A percentile compares a stretch with the other conserved stretches of the same genome.
These are phyloP conservation scores for Aureobasidium vineae DNA, from an alignment of 2,329 filamentous ascomycete species.

Conservation along the genomic window DNA sequence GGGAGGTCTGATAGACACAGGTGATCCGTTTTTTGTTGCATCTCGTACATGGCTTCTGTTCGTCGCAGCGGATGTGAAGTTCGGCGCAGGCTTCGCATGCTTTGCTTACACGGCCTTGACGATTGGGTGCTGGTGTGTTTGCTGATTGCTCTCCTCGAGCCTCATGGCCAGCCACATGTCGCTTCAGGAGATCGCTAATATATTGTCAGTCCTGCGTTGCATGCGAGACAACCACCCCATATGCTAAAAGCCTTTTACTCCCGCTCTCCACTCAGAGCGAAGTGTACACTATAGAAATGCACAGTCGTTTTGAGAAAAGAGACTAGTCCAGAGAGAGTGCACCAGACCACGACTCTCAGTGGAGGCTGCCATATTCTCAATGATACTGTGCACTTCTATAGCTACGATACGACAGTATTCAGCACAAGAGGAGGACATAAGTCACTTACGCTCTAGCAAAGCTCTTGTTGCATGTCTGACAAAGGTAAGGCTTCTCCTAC, in stretches of 20 bases:
- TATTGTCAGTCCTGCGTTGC: not conserved
- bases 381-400: not conserved
- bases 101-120: conserved; percentile 47
- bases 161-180: conserved; percentile 49
- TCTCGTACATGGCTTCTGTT: conserved; percentile 54
- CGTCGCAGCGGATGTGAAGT: conserved; percentile 55
- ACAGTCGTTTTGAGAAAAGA: not conserved
- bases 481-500: conserved; percentile 49
- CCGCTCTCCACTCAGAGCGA: no score
- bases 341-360: not conserved
- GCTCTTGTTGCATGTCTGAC: conserved; percentile 47
- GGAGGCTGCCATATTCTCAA: not conserved
- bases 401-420: conserved; percentile 38
- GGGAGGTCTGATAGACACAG: conserved; percentile 41
- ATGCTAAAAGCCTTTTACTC: no score
- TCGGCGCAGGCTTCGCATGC: conserved; percentile 54
- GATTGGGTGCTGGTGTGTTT: conserved; percentile 35
- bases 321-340: not conserved
- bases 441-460: conserved; percentile 46
- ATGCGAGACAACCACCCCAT: no score
- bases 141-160: conserved; percentile 39
- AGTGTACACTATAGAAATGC: no score
- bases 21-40: conserved; percentile 51
- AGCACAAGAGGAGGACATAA: conserved; percentile 30
- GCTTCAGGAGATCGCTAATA: conserved; percentile 50